Conservation (phyloP, 2,329 filamentous ascomycete species). For the Dactylellina cionopaga region DNA sequence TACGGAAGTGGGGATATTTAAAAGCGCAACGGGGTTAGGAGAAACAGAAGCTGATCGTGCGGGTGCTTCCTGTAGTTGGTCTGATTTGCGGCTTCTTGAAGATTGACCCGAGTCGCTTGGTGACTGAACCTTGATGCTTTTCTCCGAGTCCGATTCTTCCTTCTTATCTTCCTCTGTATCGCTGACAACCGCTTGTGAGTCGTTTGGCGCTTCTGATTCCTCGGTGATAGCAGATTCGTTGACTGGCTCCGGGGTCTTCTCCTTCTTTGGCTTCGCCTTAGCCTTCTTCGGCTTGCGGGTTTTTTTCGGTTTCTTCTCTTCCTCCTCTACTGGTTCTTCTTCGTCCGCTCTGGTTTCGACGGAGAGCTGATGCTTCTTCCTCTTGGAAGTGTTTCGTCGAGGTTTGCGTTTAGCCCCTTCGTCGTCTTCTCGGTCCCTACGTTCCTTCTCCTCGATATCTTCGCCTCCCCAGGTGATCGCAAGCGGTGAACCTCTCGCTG, state of each 20-base stretch:
- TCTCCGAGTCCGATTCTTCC: slow-evolving; percentile 27
- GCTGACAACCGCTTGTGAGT: slow-evolving; percentile 43
- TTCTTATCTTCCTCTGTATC: slow-evolving; percentile 44
- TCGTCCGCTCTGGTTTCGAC: slow-evolving; percentile 50
- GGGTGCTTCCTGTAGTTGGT: not conserved
- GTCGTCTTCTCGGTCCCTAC: slow-evolving; percentile 24
- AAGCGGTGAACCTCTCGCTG: slow-evolving; percentile 46
- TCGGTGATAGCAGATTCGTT: slow-evolving; percentile 49
- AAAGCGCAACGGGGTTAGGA: slow-evolving; percentile 31
- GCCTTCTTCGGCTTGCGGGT: slow-evolving; percentile 36
- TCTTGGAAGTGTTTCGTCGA: slow-evolving; percentile 21
- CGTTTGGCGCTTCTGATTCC: slow-evolving; percentile 38
- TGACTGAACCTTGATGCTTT: slow-evolving; percentile 46
- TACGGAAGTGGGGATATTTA: slow-evolving; percentile 49
- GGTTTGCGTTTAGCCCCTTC: slow-evolving; percentile 22
- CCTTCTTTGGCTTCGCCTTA: slow-evolving; percentile 24
- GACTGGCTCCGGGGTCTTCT: slow-evolving; percentile 28
- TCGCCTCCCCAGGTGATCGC: slow-evolving; percentile 51
- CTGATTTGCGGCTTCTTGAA: slow-evolving; percentile 11
- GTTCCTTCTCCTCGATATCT: slow-evolving; percentile 46
- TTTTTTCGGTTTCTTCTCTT: slow-evolving; percentile 25
- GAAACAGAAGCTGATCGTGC: slow-evolving; percentile 31
- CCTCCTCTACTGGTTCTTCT: slow-evolving; percentile 26
- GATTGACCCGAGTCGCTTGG: slow-evolving; percentile 29
- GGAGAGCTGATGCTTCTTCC: slow-evolving; percentile 46